Conservation (phyloP, 257 asterid genomes). For the Voacanga thouarsii region DNA sequence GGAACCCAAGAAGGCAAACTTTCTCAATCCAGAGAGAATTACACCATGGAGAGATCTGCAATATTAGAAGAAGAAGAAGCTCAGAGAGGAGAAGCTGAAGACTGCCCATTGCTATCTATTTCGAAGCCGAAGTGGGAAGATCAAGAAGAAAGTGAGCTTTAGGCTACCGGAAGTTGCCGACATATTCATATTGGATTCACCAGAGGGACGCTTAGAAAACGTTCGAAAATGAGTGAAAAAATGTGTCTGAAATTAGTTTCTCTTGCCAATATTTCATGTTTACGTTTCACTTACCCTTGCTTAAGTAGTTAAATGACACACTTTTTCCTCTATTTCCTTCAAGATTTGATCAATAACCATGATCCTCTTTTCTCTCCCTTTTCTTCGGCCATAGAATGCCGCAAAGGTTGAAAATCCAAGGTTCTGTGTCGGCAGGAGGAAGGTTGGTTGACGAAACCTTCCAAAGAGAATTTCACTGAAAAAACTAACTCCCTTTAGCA, state of each 20-base stretch:
- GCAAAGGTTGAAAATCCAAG: background rate
- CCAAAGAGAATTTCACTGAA: background rate
- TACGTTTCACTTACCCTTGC: background rate
- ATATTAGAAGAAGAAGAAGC: background rate
- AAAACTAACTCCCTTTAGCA: background rate
- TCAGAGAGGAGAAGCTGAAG: slow-evolving; percentile 11
- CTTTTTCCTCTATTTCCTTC: background rate
- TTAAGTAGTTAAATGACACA: background rate
- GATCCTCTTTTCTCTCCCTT: background rate
- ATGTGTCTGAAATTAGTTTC: background rate
- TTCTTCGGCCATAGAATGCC: background rate
- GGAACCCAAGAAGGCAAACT: slow-evolving; percentile 2
- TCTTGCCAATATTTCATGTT: background rate
- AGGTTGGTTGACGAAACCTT: background rate
- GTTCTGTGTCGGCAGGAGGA: background rate
- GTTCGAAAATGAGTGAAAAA: background rate
- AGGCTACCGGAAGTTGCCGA: slow-evolving; percentile 57
- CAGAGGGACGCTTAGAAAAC: background rate
- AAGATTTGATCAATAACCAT: background rate
- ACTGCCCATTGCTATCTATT: slow-evolving; percentile 9
- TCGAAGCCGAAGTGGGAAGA: slow-evolving; percentile 23
- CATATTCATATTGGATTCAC: slow-evolving; percentile 37
- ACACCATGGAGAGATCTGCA: background rate
- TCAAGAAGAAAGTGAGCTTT: slow-evolving; percentile 60
- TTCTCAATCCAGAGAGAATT: background rate